Percentiles rank a stretch among this genome's conserved stretches.
Evolutionary conservation across 345 rosid genomes (phyloP).

Genomic region (Brassica incana): DNA sequence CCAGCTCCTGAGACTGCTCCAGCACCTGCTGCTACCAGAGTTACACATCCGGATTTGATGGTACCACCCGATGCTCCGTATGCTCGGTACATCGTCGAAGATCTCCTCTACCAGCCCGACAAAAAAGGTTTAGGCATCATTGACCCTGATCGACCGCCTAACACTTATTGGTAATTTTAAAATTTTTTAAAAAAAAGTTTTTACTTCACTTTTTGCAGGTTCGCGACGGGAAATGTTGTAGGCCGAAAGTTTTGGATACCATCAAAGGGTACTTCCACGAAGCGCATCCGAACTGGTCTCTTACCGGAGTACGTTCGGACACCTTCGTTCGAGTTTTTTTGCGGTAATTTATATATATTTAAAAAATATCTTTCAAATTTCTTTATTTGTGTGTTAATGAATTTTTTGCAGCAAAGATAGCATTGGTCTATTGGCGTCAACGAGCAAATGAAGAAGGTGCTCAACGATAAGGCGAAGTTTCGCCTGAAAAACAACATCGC

Average conservation of each 20-base stretch:
- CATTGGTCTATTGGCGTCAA: too few species aligned
- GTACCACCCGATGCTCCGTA: too few species aligned
- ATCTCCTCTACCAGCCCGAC: too few species aligned
- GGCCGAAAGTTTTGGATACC: not conserved
- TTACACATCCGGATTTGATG: too few species aligned
- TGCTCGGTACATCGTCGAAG: too few species aligned
- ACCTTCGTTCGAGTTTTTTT: too few species aligned
- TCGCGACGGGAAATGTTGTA: not conserved
- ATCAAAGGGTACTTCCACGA: not conserved
- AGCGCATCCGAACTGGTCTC: not conserved
- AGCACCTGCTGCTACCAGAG: too few species aligned
- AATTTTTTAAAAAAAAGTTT: too few species aligned
- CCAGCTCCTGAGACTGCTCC: too few species aligned
- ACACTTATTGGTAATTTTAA: not conserved
- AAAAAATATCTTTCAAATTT: too few species aligned
- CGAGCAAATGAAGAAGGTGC: not conserved
- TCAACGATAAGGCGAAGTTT: not conserved
- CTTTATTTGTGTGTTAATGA: too few species aligned
- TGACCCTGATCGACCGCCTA: not conserved
- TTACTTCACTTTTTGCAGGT: not conserved
- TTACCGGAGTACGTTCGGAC: not conserved
- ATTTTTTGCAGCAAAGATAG: too few species aligned
- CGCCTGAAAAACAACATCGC: not conserved
- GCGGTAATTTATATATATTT: not conserved
- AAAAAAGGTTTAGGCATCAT: not conserved